These are phyloP conservation scores for Scopulariopsis brevicaulis DNA, from an alignment of 2,329 filamentous ascomycete species.

Conservation along the genomic window DNA sequence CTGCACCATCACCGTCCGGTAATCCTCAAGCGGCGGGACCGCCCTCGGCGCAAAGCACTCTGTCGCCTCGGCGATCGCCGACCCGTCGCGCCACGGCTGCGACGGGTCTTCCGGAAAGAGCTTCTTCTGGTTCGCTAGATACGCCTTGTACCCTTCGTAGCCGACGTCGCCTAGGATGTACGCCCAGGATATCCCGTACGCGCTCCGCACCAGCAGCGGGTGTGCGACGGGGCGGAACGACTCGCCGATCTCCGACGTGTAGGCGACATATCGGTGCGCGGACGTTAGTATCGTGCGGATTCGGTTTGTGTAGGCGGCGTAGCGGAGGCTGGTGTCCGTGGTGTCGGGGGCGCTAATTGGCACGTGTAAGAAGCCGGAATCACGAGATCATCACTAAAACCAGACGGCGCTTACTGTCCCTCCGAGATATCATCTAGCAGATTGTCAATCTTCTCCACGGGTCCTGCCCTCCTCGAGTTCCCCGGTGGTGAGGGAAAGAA, in stretches of 20 bases:
- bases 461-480: background rate
- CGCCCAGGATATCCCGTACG: conserved; percentile 86
- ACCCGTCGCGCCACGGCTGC: conserved; percentile 14
- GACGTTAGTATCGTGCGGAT: conserved; percentile 78
- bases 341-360: conserved; percentile 54
- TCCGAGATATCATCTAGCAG: conserved; percentile 63
- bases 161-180: conserved; percentile 86
- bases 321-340: conserved; percentile 76
- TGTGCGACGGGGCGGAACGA: conserved; percentile 90
- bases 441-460: background rate
- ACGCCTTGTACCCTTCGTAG: conserved; percentile 93
- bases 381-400: conserved; percentile 8
- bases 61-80: conserved; percentile 11
- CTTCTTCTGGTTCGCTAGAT: conserved; percentile 70
- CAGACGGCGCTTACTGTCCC: conserved; percentile 55
- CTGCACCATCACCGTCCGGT: conserved; percentile 81
- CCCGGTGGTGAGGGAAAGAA: background rate
- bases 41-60: conserved; percentile 20
- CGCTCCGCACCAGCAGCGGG: conserved; percentile 65
- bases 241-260: conserved; percentile 93
- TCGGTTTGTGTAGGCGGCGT: conserved; percentile 83
- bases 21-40: conserved; percentile 73
- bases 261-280: conserved; percentile 92
- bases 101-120: conserved; percentile 11
- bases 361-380: conserved; percentile 13